Conservation (phyloP, 2,329 filamentous ascomycete species). For the Pseudocercospora pini-densiflorae region DNA sequence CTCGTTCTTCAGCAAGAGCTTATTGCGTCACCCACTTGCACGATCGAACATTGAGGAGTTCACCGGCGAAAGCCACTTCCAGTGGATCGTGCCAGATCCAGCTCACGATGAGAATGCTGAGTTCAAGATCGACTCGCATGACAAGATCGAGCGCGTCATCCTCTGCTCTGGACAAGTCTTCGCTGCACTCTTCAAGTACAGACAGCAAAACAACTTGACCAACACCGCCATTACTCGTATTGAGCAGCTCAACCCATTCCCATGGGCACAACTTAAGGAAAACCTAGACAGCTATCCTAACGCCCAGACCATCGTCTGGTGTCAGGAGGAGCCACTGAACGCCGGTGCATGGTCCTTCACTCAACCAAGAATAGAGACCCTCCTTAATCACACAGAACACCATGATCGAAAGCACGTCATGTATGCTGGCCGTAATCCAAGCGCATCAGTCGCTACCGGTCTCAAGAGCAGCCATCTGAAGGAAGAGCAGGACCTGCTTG, state of each 20-base stretch:
- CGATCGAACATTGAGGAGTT: constrained; percentile 92
- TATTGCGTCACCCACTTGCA: constrained; percentile 90
- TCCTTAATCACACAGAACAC: constrained; percentile 89
- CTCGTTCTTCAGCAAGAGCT: constrained; percentile 97
- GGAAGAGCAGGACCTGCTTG: constrained; percentile 86
- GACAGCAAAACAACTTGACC: constrained; percentile 81
- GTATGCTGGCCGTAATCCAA: constrained; percentile 94
- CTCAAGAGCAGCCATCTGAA: constrained; percentile 85
- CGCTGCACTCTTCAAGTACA: constrained; percentile 86
- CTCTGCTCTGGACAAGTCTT: constrained; percentile 96
- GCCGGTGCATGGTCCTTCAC: constrained; percentile 96
- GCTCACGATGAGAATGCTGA: constrained; percentile 72
- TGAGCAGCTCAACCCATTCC: constrained; percentile 98
- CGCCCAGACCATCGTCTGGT: constrained; percentile 96
- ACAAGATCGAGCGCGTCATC: constrained; percentile 92
- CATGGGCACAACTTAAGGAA: constrained; percentile 94
- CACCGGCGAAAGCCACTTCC: constrained; percentile 87
- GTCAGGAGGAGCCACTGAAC: constrained; percentile 96
- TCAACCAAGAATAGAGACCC: constrained; percentile 96
- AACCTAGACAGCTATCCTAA: constrained; percentile 98
- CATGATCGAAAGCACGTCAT: constrained; percentile 95
- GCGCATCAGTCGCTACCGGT: constrained; percentile 91
- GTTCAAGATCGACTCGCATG: constrained; percentile 69
- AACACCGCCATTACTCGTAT: constrained; percentile 93
- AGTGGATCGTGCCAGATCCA: constrained; percentile 92